Evolutionary conservation across 352 stramenopile genomes (phyloP).

Genomic region (Pythium periplocum): DNA sequence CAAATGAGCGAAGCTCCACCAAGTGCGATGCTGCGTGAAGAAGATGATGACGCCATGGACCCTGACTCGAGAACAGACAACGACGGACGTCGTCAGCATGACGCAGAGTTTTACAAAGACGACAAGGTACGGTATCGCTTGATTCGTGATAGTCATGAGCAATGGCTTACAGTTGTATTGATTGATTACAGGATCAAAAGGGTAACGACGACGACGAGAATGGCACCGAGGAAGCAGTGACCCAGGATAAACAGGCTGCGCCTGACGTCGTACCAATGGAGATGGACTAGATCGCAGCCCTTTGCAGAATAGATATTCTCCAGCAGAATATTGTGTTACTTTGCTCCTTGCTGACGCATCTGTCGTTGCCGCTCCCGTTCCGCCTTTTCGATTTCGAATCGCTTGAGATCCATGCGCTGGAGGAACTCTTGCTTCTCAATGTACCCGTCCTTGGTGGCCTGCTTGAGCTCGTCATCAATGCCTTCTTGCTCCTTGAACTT

Average conservation of each 20-base stretch:
- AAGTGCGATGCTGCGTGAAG: conserved; percentile 66
- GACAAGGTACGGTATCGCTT: conserved; percentile 41
- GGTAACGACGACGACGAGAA: conserved; percentile 39
- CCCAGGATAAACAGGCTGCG: conserved; percentile 36
- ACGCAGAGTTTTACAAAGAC: conserved; percentile 79
- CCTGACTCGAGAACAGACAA: conserved; percentile 66
- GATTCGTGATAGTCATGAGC: not conserved
- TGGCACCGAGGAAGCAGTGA: conserved; percentile 18
- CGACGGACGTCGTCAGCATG: conserved; percentile 64
- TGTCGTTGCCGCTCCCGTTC: conserved; percentile 76
- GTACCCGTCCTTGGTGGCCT: conserved; percentile 93
- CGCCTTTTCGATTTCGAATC: conserved; percentile 88
- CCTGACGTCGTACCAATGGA: conserved; percentile 75
- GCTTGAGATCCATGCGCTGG: conserved; percentile 79
- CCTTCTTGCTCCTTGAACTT: conserved; percentile 91
- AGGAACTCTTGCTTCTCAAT: conserved; percentile 96
- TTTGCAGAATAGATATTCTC: not conserved
- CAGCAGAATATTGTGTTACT: conserved; percentile 7
- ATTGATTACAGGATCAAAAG: conserved; percentile 34
- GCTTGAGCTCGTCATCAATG: conserved; percentile 90
- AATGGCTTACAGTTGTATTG: not conserved
- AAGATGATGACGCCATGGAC: conserved; percentile 72
- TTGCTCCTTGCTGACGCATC: conserved; percentile 33
- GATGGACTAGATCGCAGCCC: conserved; percentile 33
- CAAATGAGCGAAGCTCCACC: conserved; percentile 76